A percentile compares a stretch with the other conserved stretches of the same genome.
Conservation (phyloP, 163 green algal genomes). For the Prototheca wickerhamii region DNA sequence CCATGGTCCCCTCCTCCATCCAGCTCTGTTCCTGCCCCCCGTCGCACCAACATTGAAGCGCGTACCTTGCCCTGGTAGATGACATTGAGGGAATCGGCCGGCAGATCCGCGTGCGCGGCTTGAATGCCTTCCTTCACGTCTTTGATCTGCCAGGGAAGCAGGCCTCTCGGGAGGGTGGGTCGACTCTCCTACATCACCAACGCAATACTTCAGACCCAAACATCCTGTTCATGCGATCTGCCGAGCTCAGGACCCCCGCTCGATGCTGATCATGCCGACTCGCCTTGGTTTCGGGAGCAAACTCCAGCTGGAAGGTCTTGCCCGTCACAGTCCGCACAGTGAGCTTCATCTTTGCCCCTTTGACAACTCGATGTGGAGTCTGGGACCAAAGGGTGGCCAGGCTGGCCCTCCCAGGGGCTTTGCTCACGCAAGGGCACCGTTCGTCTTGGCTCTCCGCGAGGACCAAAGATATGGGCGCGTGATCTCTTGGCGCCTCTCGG, state of each 20-base stretch:
- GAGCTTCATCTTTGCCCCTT: slow-evolving; percentile 59
- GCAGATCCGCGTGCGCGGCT: slow-evolving; percentile 43
- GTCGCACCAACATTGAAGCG: background rate
- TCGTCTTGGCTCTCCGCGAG: too few relatives aligned
- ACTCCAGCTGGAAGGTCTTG: slow-evolving; percentile 66
- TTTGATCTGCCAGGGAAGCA: slow-evolving; percentile 36
- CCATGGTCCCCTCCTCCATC: background rate
- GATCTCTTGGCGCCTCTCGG: too few relatives aligned
- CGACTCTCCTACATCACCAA: slow-evolving; percentile 1
- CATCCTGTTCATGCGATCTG: too few relatives aligned
- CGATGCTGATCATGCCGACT: too few relatives aligned
- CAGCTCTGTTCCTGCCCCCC: background rate
- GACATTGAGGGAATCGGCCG: slow-evolving; percentile 57
- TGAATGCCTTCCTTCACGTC: slow-evolving; percentile 74
- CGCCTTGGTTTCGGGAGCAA: slow-evolving; percentile 58
- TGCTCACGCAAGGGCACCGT: too few relatives aligned
- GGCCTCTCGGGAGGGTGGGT: background rate
- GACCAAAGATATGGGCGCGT: too few relatives aligned
- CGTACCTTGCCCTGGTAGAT: slow-evolving; percentile 87
- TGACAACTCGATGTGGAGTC: background rate
- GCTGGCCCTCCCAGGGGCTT: too few relatives aligned
- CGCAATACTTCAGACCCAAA: too few relatives aligned
- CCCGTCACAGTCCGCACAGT: slow-evolving; percentile 81
- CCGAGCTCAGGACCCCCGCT: too few relatives aligned
- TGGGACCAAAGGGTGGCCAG: too few relatives aligned